A percentile compares a stretch with the other conserved stretches of the same genome.
Evolutionary conservation across 129 eudicot genomes (phyloP).

Genomic region (Kitagawia praeruptora): DNA sequence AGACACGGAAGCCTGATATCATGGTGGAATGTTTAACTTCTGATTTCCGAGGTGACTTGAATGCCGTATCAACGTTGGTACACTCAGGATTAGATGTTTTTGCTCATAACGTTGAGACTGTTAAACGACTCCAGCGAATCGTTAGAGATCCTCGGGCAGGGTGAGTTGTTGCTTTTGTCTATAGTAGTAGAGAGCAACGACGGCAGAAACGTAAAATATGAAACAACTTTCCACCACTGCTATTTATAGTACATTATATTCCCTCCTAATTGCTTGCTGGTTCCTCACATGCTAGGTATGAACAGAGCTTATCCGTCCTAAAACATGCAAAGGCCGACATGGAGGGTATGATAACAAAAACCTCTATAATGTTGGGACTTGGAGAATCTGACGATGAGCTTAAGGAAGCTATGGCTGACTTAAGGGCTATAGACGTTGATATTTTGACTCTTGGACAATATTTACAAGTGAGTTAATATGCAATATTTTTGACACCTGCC

Average conservation of each 20-base stretch:
- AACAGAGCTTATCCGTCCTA: slow-evolving; percentile 82
- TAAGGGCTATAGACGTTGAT: slow-evolving; percentile 83
- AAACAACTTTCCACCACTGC: neutral
- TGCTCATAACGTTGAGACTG: slow-evolving; percentile 93
- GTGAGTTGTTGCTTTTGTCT: slow-evolving; percentile 34
- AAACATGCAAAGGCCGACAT: slow-evolving; percentile 74
- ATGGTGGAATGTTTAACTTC: slow-evolving; percentile 95
- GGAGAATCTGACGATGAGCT: slow-evolving; percentile 93
- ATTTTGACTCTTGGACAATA: slow-evolving; percentile 94
- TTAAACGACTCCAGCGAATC: slow-evolving; percentile 72
- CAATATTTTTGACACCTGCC: neutral
- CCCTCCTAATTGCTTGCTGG: neutral
- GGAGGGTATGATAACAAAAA: slow-evolving; percentile 86
- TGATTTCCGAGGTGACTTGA: slow-evolving; percentile 84
- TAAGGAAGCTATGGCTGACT: slow-evolving; percentile 89
- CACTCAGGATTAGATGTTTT: slow-evolving; percentile 96
- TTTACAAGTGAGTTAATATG: slow-evolving; percentile 53
- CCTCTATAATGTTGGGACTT: slow-evolving; percentile 94
- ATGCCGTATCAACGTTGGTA: slow-evolving; percentile 59
- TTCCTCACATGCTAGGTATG: slow-evolving; percentile 44
- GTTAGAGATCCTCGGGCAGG: slow-evolving; percentile 99
- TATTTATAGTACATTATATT: neutral
- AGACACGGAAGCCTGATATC: slow-evolving; percentile 77
- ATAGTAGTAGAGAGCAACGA: neutral
- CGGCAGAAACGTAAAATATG: neutral